Evolutionary conservation across 345 rosid genomes (phyloP).

Genomic region (Eutrema japonicum): DNA sequence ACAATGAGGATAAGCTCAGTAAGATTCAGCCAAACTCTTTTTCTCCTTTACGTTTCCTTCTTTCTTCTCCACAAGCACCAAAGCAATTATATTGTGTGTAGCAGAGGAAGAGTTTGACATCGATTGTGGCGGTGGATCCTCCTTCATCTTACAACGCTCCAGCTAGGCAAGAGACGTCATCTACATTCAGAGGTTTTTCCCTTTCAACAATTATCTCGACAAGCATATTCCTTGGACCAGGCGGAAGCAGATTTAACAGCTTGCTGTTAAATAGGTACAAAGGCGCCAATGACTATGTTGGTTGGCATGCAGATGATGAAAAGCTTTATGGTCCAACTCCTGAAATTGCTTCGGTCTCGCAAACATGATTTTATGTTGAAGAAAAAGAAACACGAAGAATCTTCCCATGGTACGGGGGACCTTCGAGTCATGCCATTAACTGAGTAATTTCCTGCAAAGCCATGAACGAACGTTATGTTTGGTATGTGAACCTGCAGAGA

Average conservation of each 20-base stretch:
- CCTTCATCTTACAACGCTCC: no score
- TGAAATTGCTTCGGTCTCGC: slow-evolving; percentile 83
- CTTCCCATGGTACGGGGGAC: slow-evolving; percentile 51
- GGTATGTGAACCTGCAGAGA: slow-evolving; percentile 36
- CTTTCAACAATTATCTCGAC: no score
- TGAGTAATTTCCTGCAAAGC: neutral
- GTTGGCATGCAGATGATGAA: slow-evolving; percentile 96
- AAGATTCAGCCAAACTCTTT: no score
- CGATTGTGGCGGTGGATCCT: no score
- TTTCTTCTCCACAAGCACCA: no score
- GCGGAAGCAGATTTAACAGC: neutral
- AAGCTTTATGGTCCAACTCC: slow-evolving; percentile 71
- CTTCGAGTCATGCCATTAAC: neutral
- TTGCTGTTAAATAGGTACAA: slow-evolving; percentile 62
- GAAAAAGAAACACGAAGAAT: slow-evolving; percentile 61
- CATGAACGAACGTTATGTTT: neutral
- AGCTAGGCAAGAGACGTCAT: no score
- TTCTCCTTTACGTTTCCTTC: no score
- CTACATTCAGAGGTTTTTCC: no score
- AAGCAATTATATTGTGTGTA: no score
- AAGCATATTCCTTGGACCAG: no score
- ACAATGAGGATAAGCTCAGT: neutral
- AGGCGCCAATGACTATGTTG: slow-evolving; percentile 74
- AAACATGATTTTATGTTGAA: slow-evolving; percentile 80
- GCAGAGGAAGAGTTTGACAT: no score